Percentiles rank a stretch among this genome's conserved stretches.
Conservation (phyloP, 2,329 filamentous ascomycete genomes). For the Phialophora chinensis region DNA sequence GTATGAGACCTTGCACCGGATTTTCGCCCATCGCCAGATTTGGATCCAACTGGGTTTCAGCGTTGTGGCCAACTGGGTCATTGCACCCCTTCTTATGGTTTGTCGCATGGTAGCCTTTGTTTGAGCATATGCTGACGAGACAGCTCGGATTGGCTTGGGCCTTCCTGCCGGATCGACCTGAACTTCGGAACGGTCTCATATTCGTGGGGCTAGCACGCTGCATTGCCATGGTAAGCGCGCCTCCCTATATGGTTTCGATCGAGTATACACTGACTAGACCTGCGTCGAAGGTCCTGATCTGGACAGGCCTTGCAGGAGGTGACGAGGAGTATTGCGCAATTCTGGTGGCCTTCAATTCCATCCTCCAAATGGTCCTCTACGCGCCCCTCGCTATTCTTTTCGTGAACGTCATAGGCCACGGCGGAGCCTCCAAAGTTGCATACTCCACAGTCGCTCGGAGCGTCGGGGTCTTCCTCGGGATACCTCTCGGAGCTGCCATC, state of each 20-base stretch:
- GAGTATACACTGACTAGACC: neutral
- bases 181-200: conserved; percentile 69
- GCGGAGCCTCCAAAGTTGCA: conserved; percentile 45
- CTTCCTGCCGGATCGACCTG: conserved; percentile 58
- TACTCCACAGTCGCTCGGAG: conserved; percentile 76
- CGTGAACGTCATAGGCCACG: conserved; percentile 69
- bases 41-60: conserved; percentile 82
- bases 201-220: conserved; percentile 84
- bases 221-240: conserved; percentile 75
- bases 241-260: neutral
- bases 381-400: conserved; percentile 72
- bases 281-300: conserved; percentile 65
- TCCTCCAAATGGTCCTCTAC: conserved; percentile 77
- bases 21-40: conserved; percentile 65
- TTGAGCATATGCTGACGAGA: conserved; percentile 47
- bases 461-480: conserved; percentile 82
- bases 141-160: conserved; percentile 55
- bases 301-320: conserved; percentile 77
- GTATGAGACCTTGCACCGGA: conserved; percentile 73
- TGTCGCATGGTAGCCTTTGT: neutral
- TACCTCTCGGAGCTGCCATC: conserved; percentile 79
- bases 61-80: conserved; percentile 78
- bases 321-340: conserved; percentile 83
- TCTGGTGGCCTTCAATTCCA: conserved; percentile 74
- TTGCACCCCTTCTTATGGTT: conserved; percentile 78